Evolutionary conservation across 306 rosid genomes (phyloP), one percentile per base, ranked within the genome.

Genomic region (Quercus robur): DNA sequence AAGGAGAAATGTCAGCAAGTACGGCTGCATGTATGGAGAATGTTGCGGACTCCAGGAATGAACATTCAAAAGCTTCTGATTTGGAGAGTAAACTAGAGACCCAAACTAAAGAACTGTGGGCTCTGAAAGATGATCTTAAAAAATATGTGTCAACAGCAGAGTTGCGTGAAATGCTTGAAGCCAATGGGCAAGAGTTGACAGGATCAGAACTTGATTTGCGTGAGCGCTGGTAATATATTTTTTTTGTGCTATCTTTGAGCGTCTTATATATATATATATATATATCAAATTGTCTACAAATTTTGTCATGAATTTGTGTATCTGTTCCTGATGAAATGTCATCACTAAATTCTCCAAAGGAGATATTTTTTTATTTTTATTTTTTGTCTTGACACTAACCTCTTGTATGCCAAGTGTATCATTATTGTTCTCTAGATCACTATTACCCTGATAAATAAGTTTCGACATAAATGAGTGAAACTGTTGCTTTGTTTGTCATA

Each of bases 191-290:
- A 83, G 97, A 87, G 82, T 86, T 92, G 75, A 78, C 91, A 11
- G 98, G 99, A 84, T 93, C 99, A 80, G 99, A 93, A 82, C 89
- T 93, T 82, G 97, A 93, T 87, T 87, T 95, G 86, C 98, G 96
- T 20, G 98, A 95, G 56, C 98, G 86, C 85, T 93, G 98, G 99
- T 95, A 93, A 61, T 41, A 35, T 35, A 0, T 74, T 75, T 80
- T 25, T 13, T 66, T n/a, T 52, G 35, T 21, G 52, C 15, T 41
- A 64, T 52, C 56, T 71, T 28, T 31, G 35, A 61, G 6, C 49
- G 31, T 56, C 28, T 33, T 61, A 57, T 79, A 54, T 67, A 14
- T 54, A 28, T 59, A 30, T 44, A 7, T 61, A 64, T 79, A 54
- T 55, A 30, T 19, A 4, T 6, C 19, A 18, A n/a, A 33, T 67